Conservation (phyloP, 2,329 filamentous ascomycete species). For the Tolypocladium ophioglossoides region DNA sequence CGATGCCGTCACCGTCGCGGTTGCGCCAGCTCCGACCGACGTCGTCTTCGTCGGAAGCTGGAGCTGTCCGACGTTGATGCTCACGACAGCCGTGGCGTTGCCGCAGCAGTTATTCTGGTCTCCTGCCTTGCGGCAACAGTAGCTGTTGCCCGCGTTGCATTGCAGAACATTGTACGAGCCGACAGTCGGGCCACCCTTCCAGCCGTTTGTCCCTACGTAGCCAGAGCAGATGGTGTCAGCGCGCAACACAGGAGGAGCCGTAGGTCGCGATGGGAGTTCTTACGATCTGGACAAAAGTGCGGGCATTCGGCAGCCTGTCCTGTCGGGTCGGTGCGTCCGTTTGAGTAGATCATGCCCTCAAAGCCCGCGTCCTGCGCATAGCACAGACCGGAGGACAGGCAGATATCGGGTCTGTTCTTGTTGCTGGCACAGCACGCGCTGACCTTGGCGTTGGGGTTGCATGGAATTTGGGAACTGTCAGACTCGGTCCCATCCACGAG, state of each 20-base stretch:
- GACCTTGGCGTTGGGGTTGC: slow-evolving; percentile 8
- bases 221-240: neutral
- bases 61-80: slow-evolving; percentile 2
- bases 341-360: slow-evolving; percentile 9
- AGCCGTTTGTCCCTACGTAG: slow-evolving; percentile 1
- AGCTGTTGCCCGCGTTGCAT: slow-evolving; percentile 6
- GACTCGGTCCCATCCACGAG: slow-evolving; percentile 3
- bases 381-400: slow-evolving; percentile 11
- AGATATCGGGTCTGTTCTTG: slow-evolving; percentile 9
- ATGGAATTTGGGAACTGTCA: slow-evolving; percentile 3
- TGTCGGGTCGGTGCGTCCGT: slow-evolving; percentile 11
- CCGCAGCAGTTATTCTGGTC: slow-evolving; percentile 8
- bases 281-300: slow-evolving; percentile 7
- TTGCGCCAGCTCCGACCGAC: neutral
- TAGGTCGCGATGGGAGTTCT: neutral
- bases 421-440: slow-evolving; percentile 10
- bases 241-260: neutral
- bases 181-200: slow-evolving; percentile 1
- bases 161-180: slow-evolving; percentile 8
- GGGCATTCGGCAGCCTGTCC: slow-evolving; percentile 6
- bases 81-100: slow-evolving; percentile 2
- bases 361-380: slow-evolving; percentile 6
- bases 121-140: slow-evolving; percentile 8
- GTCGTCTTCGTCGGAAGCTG: neutral
- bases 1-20: neutral